Evolutionary conservation across 108 stramenopile species (phyloP), one percentile per base, ranked within the genome.

Genomic region (Pseudonitzschia multiseries): DNA sequence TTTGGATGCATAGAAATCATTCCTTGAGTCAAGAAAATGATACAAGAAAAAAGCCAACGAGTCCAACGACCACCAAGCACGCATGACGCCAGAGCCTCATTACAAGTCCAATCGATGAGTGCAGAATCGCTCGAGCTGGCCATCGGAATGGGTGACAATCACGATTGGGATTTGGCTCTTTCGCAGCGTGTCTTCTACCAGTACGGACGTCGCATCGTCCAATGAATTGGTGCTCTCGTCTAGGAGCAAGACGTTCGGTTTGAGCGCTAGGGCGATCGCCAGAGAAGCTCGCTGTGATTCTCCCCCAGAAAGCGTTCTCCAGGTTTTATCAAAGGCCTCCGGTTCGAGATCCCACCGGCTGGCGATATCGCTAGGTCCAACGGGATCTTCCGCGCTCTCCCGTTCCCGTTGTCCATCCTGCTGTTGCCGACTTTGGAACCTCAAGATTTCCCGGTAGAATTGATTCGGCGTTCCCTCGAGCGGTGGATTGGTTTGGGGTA

Each of bases 251-350:
- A 95, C 77, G 52, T 75, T 57, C 0, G 89, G 88, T 22, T 68
- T 28, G 8, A 82, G 69, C 5, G 91, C 76, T 21, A 96, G 64
- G 15, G 93, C 89, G 15, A 94, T 85, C 0, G 96, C 93, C 66
- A 94, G 69, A 17, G 83, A 57, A 33, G 86, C 71, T n/a, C 93
- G 78, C 72, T 96, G 96, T n/a, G 82, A 81, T 79, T 94, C 92
- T 36, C 93, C 95, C 2, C 95, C 95, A 4, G 88, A 89, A 4
- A 96, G 80, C 26, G 79, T 82, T 43, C 83, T 80, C 94, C 93
- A 94, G 6, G 77, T 73, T 63, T 81, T 79, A 50, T 89, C 84
- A 18, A 77, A 73, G 18, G 44, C 43, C 8, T 22, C 27, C 12
- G 64, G 73, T 14, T 53, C 6, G 13, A 84, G 36, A 4, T 65